A percentile compares a stretch with the other conserved stretches of the same genome.
Evolutionary conservation across 1,284 basidiomycete species (phyloP).

Genomic region (Puccinia coronata): DNA sequence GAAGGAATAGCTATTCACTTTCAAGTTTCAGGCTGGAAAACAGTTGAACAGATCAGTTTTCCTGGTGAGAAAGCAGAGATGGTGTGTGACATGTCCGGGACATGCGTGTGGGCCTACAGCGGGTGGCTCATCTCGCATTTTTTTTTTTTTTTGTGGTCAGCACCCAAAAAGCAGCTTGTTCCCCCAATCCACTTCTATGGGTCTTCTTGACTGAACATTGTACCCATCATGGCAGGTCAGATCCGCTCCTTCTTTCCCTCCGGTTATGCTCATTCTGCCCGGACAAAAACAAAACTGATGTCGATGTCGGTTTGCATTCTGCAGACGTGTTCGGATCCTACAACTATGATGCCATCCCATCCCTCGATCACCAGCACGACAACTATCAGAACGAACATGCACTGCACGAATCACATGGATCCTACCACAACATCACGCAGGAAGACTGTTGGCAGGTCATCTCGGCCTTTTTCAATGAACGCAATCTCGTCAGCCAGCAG

Average conservation of each 20-base stretch:
- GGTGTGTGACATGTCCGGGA: background rate
- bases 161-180: no score
- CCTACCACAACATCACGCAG: constrained; percentile 66
- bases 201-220: background rate
- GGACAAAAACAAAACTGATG: background rate
- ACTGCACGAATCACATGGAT: background rate
- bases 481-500: constrained; percentile 96
- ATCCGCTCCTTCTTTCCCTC: background rate
- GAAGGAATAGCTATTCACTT: no score
- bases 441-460: constrained; percentile 96
- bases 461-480: constrained; percentile 92
- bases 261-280: background rate
- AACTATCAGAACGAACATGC: background rate
- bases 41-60: no score
- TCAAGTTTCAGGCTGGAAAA: no score
- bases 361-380: background rate
- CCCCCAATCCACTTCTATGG: constrained; percentile 11
- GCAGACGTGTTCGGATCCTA: constrained; percentile 3
- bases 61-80: no score
- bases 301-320: background rate
- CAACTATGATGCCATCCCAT: constrained; percentile 20
- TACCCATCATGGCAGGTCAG: background rate
- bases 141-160: no score
- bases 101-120: background rate
- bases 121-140: no score